Evolutionary conservation across 768 basidiomycete genomes (phyloP).

Genomic region (Chalciporus chontae): DNA sequence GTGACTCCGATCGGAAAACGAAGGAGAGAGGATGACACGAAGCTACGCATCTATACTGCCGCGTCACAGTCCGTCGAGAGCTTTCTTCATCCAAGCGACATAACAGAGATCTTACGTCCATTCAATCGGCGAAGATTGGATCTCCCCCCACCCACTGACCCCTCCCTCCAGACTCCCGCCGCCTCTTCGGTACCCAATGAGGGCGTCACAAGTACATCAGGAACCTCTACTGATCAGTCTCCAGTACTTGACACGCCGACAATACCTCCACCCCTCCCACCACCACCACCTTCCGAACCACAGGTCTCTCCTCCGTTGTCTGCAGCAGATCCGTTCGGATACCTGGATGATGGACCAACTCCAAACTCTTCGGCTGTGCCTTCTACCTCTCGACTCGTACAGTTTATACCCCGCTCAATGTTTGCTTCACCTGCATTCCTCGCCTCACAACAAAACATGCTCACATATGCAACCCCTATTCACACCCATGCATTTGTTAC

Average conservation of each 20-base stretch:
- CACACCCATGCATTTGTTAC: slow-evolving; percentile 77
- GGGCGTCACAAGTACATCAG: not conserved
- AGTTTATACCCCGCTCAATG: slow-evolving; percentile 29
- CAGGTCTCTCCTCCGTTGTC: slow-evolving; percentile 9
- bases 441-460: slow-evolving; percentile 36
- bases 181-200: not conserved
- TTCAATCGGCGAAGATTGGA: slow-evolving; percentile 19
- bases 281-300: not conserved
- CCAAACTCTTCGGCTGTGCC: slow-evolving; percentile 23
- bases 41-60: slow-evolving; percentile 47
- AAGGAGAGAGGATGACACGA: slow-evolving; percentile 52
- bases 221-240: not conserved
- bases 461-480: slow-evolving; percentile 53
- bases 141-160: not conserved
- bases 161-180: not conserved
- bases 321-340: slow-evolving; percentile 56
- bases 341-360: slow-evolving; percentile 41
- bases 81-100: slow-evolving; percentile 38
- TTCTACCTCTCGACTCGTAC: slow-evolving; percentile 23
- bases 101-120: slow-evolving; percentile 17
- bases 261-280: slow-evolving; percentile 3
- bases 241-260: not conserved
- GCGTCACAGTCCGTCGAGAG: slow-evolving; percentile 54
- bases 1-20: slow-evolving; percentile 41
- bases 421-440: slow-evolving; percentile 33